Base-by-base conservation (phyloP, 306 rosid species). In the Morella rubra region DNA sequence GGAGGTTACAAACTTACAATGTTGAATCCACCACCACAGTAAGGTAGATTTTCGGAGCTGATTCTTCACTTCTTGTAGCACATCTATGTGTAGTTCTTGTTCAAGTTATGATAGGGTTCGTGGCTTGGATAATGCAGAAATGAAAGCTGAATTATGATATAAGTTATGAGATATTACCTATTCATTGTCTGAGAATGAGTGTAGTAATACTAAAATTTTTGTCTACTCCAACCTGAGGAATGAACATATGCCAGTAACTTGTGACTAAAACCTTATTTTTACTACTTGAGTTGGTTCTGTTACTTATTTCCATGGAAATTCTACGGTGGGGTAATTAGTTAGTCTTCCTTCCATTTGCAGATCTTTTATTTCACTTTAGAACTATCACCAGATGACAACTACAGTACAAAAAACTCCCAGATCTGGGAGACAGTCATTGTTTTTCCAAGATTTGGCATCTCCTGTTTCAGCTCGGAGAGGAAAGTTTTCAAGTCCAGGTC, bases 361-460 rank as follows among this genome's bases (percentile, higher is more conserved):
- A 54, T 69, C 64, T 20, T 15, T 27, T 41, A 41, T 75, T 85
- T 47, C 37, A 9, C 44, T 81, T 13, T 80, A 20, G 54, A 47
- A 40, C 56, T 14, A 73, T 71, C 59, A 60, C 8, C 84, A 78
- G 58, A 91, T 95, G 98, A 92, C 84, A 73, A 79, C 86, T 75
- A 77, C 91, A 59, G 81, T 74, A 32, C 90, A 86, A 66, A 92
- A 86, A 85, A 96, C 98, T 74, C 92, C 98, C 40, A 91, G 85
- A 47, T 88, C 96, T 5, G 88, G 93, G 68, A 86, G 96, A 47
- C 93, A 88, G 73, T 90, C 99, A 32, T 85, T 96, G 77, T 96
- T 96, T 79, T 91, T 87, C 77, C 98, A 90, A 86, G 98, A 96
- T 88, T 77, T 96, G 86, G 96, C 98, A 76, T 89, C 98, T 42